Percentiles rank a stretch among this genome's conserved stretches.
These are phyloP conservation scores for Narthecium ossifragum DNA, from an alignment of 106 monocot species.

Conservation along the genomic window DNA sequence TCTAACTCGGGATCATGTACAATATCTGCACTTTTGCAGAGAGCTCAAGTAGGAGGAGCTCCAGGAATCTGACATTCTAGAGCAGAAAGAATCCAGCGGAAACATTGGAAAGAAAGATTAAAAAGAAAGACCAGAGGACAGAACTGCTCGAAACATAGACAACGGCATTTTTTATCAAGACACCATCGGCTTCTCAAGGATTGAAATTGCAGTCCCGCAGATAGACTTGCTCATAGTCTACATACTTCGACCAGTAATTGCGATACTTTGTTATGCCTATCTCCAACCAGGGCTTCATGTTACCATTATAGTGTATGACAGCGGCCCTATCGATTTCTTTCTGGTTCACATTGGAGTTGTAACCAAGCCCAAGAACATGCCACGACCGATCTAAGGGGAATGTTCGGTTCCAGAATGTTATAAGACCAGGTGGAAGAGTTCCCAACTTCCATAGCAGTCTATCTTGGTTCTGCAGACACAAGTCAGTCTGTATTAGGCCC, in stretches of 20 bases:
- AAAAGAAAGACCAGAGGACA: neutral
- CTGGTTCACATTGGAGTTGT: conserved; percentile 24
- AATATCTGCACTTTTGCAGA: conserved; percentile 2
- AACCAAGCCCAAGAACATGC: conserved; percentile 44
- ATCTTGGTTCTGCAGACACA: conserved; percentile 27
- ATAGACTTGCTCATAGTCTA: conserved; percentile 30
- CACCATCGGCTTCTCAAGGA: conserved; percentile 3
- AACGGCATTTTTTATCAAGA: too few species aligned
- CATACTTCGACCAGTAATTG: conserved; percentile 27
- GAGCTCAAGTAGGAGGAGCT: neutral
- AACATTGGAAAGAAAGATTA: neutral
- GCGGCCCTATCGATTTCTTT: conserved; percentile 36
- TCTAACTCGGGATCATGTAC: conserved; percentile 7
- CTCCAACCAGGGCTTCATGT: conserved; percentile 42
- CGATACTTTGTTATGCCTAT: conserved; percentile 31
- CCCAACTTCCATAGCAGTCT: conserved; percentile 40
- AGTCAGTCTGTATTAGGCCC: neutral
- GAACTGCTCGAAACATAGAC: neutral
- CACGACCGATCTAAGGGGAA: conserved; percentile 26
- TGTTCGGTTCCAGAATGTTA: conserved; percentile 33
- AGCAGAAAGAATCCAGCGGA: conserved; percentile 5
- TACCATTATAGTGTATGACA: conserved; percentile 42
- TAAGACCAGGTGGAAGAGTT: conserved; percentile 40
- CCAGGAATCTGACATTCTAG: neutral
- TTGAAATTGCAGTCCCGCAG: conserved; percentile 34